Evolutionary conservation across 768 basidiomycete species (phyloP), one percentile per base, ranked within the genome.

Genomic region (Tricholoma hemisulphureum): DNA sequence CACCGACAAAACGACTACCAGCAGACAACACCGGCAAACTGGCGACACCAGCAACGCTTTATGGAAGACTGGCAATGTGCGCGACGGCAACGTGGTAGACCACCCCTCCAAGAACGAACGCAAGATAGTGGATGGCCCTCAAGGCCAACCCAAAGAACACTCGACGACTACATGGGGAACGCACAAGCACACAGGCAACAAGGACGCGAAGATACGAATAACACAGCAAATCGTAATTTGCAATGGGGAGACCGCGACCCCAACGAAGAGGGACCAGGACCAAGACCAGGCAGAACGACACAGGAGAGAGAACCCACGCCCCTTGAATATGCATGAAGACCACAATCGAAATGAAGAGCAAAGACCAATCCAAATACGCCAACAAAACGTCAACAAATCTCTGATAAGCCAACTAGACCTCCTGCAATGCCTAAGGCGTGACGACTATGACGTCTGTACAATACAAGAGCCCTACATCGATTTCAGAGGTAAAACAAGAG

Each of bases 361-460:
- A 18, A 28, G 49, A 31, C 49, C n/a, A n/a, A 9, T 51, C 24
- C 26, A 51, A 32, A n/a, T 51, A 29, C 20, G 16, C 18, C 49
- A 51, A 51, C 49, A 51, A 18, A 51, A 51, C 26, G 16, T 51
- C 11, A 29, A 51, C 28, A 28, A 32, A 51, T 51, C 49, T 39
- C 50, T 51, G 14, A 7, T 21, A 21, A 32, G 50, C 29, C 50
- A 51, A 13, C 31, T 32, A n/a, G n/a, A n/a, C n/a, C n/a, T n/a
- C n/a, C 45, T 21, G 18, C 45, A 46, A 20, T 10, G 20, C 45
- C 45, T 46, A 20, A 46, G 13, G n/a, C 11, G 18, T 9, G 10
- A 46, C n/a, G 45, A 18, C 7, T 46, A 46, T 24, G 45, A 46
- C n/a, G n/a, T n/a, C n/a, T n/a, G n/a, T n/a, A n/a, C n/a, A n/a